These are phyloP conservation scores for Castanopsis chinensis DNA, from an alignment of 306 rosid genomes.

Conservation along the genomic window DNA sequence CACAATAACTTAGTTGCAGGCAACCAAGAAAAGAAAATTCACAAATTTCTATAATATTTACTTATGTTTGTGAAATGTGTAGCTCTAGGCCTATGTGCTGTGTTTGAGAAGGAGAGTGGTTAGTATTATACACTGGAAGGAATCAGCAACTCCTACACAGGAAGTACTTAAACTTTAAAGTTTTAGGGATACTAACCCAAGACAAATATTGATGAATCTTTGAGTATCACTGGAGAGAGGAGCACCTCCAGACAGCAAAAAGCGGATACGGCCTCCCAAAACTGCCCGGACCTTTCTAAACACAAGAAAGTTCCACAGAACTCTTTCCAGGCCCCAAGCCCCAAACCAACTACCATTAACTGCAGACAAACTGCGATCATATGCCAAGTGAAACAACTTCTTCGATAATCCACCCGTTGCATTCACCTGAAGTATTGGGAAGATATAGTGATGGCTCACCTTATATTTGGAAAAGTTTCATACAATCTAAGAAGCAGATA, in stretches of 20 bases:
- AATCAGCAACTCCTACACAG: neutral
- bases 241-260: conserved; percentile 92
- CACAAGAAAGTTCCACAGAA: conserved; percentile 73
- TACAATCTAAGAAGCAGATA: neutral
- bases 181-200: conserved; percentile 52
- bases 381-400: conserved; percentile 85
- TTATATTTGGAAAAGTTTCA: conserved; percentile 5
- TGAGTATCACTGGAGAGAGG: conserved; percentile 92
- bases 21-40: no score
- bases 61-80: neutral
- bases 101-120: neutral
- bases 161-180: neutral
- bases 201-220: conserved; percentile 96
- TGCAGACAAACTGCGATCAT: conserved; percentile 77
- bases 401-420: conserved; percentile 75
- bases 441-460: conserved; percentile 17
- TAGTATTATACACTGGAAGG: neutral
- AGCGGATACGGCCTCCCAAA: conserved; percentile 88
- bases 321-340: conserved; percentile 86
- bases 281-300: conserved; percentile 84
- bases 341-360: conserved; percentile 96
- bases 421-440: conserved; percentile 59
- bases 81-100: neutral
- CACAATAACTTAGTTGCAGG: no score
- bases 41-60: neutral